Percentiles rank a stretch among this genome's conserved stretches.
These are phyloP conservation scores for Marsdenia floribunda DNA, from an alignment of 257 asterid genomes.

Conservation along the genomic window DNA sequence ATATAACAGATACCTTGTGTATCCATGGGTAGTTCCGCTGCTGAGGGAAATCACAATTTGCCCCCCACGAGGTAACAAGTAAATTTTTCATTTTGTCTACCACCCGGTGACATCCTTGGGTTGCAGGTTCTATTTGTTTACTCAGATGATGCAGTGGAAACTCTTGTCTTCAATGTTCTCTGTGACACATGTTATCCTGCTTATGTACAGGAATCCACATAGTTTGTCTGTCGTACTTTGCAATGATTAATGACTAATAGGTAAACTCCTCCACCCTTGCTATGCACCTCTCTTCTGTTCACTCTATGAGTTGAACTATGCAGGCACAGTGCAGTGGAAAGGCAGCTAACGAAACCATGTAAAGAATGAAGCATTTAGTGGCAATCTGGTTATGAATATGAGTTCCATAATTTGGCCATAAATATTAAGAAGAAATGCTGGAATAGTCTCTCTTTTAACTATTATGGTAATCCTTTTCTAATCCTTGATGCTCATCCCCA, in stretches of 20 bases:
- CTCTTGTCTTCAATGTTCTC: slow-evolving; percentile 19
- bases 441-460: neutral
- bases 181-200: slow-evolving; percentile 24
- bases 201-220: slow-evolving; percentile 20
- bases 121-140: slow-evolving; percentile 18
- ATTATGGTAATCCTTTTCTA: slow-evolving; percentile 9
- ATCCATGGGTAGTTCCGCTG: slow-evolving; percentile 36
- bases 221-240: slow-evolving; percentile 24
- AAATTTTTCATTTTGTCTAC: slow-evolving; percentile 22
- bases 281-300: slow-evolving; percentile 20
- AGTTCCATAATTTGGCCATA: neutral
- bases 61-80: slow-evolving; percentile 36
- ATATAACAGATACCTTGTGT: slow-evolving; percentile 25
- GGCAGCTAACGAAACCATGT: slow-evolving; percentile 14
- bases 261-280: slow-evolving; percentile 23
- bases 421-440: neutral
- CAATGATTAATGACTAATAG: slow-evolving; percentile 30
- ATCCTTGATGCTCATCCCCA: neutral
- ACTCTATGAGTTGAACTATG: slow-evolving; percentile 22
- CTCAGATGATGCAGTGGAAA: slow-evolving; percentile 26
- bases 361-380: slow-evolving; percentile 16
- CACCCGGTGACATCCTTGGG: slow-evolving; percentile 18
- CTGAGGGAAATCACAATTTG: slow-evolving; percentile 27
- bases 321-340: slow-evolving; percentile 20
- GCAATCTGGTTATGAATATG: slow-evolving; percentile 7